Conservation (phyloP, 345 rosid species). For the Orychophragmus violaceus region DNA sequence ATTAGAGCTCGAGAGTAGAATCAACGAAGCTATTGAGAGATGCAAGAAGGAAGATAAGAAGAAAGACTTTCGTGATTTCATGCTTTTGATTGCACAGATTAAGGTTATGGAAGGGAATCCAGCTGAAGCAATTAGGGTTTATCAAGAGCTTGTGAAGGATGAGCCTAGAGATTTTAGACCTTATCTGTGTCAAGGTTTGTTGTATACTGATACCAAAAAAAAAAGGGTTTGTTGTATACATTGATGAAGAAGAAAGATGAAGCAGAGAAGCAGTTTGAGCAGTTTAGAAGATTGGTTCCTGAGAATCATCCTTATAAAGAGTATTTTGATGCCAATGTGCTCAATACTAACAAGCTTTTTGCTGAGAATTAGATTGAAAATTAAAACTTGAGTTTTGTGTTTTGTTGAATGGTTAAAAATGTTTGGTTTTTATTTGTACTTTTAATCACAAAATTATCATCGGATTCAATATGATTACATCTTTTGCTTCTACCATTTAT, state of each 20-base stretch:
- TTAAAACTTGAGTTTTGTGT: background rate
- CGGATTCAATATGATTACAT: too few species aligned
- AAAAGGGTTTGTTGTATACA: conserved; percentile 72
- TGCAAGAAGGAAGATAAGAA: conserved; percentile 61
- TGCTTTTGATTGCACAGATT: too few species aligned
- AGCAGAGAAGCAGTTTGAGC: conserved; percentile 75
- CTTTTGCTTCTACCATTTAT: too few species aligned
- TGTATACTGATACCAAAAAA: too few species aligned
- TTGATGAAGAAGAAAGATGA: conserved; percentile 68
- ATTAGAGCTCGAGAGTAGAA: conserved; percentile 46
- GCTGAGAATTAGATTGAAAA: background rate
- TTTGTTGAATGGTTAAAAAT: background rate
- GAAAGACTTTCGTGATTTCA: too few species aligned
- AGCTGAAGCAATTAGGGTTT: too few species aligned
- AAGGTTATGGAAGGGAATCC: too few species aligned
- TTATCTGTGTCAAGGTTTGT: conserved; percentile 69
- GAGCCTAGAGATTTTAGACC: conserved; percentile 88
- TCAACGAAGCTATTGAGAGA: conserved; percentile 54
- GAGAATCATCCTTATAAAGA: conserved; percentile 77
- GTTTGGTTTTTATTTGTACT: background rate
- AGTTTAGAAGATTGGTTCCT: conserved; percentile 74
- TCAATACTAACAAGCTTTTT: conserved; percentile 33
- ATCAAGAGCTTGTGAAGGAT: too few species aligned
- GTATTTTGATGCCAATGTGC: conserved; percentile 59
- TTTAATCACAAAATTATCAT: too few species aligned